Evolutionary conservation across 2,329 filamentous ascomycete genomes (phyloP), one percentile per base, ranked within the genome.

Genomic region (Ophiosphaerella narmari): DNA sequence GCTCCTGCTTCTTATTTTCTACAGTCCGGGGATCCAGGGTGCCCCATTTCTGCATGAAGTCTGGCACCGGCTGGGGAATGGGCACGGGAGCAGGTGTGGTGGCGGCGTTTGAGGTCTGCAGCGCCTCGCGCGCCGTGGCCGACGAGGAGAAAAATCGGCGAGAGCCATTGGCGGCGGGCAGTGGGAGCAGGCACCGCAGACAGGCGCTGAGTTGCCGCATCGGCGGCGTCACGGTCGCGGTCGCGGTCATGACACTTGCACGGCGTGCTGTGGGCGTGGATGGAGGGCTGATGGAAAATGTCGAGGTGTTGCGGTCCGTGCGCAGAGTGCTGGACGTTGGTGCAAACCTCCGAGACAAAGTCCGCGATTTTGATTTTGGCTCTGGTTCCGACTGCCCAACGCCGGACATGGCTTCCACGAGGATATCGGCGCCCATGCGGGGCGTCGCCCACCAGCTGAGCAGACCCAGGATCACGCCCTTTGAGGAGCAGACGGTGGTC

Each of bases 401-500:
- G 50, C 49, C 65, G 50, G 62, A 53, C 59, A 77, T 77, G 75
- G 74, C 75, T 59, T 71, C 73, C 51, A 68, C 70, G 54, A 65
- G 70, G 51, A 67, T 71, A 50, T 61, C 66, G 47, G 58, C 62
- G 55, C 70, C 74, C 40, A 70, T 75, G 46, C 70, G 72, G 57
- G 65, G 70, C 57, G 53, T 62, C 55, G 59, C 63, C 52, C 54
- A 49, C 33, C 67, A 69, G 62, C 58, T 71, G 59, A 63, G 51
- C 54, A 59, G 63, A 35, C 44, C 26, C 26, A 8, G 11, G 7
- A 59, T 68, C 37, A 65, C 63, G 42, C 63, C 68, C 23, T 55
- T 65, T 52, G 50, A 65, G 29, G 46, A 68, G 53, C 59, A 86
- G 39, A 70, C 84, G 26, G 90, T 95, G 48, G 85, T 89, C 47